A percentile compares a stretch with the other conserved stretches of the same genome.
Evolutionary conservation across 495 filamentous ascomycete species (phyloP).

Genomic region (Penicillium salamii): DNA sequence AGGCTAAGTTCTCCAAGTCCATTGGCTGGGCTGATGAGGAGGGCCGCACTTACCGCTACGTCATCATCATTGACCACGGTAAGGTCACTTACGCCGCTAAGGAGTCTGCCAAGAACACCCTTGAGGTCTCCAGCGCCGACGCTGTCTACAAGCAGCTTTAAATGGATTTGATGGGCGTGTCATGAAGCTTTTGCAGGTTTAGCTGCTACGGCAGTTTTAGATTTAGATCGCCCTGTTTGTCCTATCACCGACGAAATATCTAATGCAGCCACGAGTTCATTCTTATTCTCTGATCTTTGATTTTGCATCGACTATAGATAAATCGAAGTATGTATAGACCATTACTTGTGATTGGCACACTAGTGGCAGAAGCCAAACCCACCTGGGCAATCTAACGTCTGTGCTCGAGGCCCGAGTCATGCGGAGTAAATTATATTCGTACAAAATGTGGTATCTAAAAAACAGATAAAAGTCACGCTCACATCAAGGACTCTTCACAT

Average conservation of each 20-base stretch:
- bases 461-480: not conserved
- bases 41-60: conserved; percentile 76
- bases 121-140: conserved; percentile 43
- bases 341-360: conserved; percentile 8
- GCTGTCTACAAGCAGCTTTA: conserved; percentile 30
- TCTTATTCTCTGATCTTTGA: not conserved
- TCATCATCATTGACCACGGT: conserved; percentile 84
- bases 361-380: not conserved
- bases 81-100: conserved; percentile 85
- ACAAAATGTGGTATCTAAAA: conserved; percentile 1
- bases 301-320: not conserved
- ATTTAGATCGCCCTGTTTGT: conserved; percentile 15
- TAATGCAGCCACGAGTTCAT: conserved; percentile 31
- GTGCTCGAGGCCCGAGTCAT: too few species aligned
- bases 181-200: too few species aligned
- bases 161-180: too few species aligned
- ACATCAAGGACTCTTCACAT: conserved; percentile 7
- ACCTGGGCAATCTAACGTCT: too few species aligned
- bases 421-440: too few species aligned
- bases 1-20: conserved; percentile 71
- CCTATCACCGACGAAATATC: conserved; percentile 19
- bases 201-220: conserved; percentile 2
- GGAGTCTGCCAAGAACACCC: conserved; percentile 67
- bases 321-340: not conserved
- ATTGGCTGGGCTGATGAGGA: conserved; percentile 79